phyloP scores from a whole-genome alignment of 2,329 filamentous ascomycete species.

The Chaetothyriales sp. region DNA sequence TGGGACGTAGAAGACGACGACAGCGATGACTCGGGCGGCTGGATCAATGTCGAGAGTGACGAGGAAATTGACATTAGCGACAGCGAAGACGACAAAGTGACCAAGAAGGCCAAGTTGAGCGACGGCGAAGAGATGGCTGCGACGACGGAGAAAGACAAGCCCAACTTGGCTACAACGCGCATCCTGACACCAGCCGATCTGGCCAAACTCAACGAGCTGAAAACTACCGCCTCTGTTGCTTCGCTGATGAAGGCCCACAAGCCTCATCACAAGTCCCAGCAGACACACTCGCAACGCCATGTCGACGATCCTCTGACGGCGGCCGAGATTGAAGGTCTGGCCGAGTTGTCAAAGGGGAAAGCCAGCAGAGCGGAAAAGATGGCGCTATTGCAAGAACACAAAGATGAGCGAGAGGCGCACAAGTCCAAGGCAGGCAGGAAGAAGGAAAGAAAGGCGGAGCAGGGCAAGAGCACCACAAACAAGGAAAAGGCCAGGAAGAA shows the following conservation, averaged over 20 bases:
- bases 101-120: constrained; percentile 51
- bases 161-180: constrained; percentile 75
- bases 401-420: constrained; percentile 64
- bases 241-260: constrained; percentile 35
- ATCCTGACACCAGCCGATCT: constrained; percentile 93
- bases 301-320: constrained; percentile 81
- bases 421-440: constrained; percentile 72
- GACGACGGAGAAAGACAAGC: constrained; percentile 22
- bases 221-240: constrained; percentile 57
- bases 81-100: constrained; percentile 58
- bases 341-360: constrained; percentile 58
- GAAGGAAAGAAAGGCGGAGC: constrained; percentile 71
- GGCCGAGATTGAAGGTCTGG: constrained; percentile 78
- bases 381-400: constrained; percentile 68
- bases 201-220: constrained; percentile 84
- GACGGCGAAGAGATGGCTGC: constrained; percentile 31
- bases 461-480: constrained; percentile 94
- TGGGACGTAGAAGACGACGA: constrained; percentile 50
- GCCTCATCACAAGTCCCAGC: constrained; percentile 26
- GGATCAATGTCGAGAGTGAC: constrained; percentile 81
- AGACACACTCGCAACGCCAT: constrained; percentile 46
- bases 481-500: constrained; percentile 93
- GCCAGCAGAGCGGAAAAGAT: constrained; percentile 80
- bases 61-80: constrained; percentile 62
- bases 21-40: constrained; percentile 66